phyloP scores from a whole-genome alignment of 164 flowering plant genomes.

The Euptelea pleiosperma region DNA sequence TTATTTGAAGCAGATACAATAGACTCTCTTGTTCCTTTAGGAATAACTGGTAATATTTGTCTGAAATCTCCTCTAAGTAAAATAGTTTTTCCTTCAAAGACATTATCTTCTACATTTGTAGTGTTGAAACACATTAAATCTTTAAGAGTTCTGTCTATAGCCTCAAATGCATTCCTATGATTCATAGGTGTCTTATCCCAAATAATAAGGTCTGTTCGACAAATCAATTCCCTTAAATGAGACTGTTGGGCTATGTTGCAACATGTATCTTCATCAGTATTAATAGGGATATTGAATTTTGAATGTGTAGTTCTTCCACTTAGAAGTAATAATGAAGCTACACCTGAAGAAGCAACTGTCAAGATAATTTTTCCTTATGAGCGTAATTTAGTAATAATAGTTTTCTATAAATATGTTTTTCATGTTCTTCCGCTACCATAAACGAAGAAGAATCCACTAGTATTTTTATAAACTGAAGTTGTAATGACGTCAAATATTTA shows the following conservation, averaged over 20 bases:
- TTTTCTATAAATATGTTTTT: conserved; percentile 9
- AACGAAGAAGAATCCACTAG: conserved; percentile 3
- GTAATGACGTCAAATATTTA: neutral
- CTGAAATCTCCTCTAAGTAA: no score
- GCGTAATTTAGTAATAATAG: neutral
- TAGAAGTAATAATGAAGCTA: neutral
- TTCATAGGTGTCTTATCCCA: no score
- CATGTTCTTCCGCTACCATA: conserved; percentile 7
- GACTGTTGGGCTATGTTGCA: neutral
- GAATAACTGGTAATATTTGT: no score
- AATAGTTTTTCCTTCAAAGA: no score
- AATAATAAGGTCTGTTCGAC: neutral
- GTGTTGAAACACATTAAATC: no score
- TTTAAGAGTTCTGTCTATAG: no score
- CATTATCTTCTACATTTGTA: no score
- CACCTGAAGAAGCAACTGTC: conserved; percentile 9
- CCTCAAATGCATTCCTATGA: no score
- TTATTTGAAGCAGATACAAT: no score
- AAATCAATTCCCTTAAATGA: neutral
- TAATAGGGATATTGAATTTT: conserved; percentile 5
- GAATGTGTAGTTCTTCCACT: conserved; percentile 12
- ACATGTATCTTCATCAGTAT: neutral
- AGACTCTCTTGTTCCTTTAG: no score
- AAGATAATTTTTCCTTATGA: conserved; percentile 1
- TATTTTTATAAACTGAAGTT: neutral